Conservation (phyloP, 2,329 filamentous ascomycete species). For the Epichloe glyceriae region DNA sequence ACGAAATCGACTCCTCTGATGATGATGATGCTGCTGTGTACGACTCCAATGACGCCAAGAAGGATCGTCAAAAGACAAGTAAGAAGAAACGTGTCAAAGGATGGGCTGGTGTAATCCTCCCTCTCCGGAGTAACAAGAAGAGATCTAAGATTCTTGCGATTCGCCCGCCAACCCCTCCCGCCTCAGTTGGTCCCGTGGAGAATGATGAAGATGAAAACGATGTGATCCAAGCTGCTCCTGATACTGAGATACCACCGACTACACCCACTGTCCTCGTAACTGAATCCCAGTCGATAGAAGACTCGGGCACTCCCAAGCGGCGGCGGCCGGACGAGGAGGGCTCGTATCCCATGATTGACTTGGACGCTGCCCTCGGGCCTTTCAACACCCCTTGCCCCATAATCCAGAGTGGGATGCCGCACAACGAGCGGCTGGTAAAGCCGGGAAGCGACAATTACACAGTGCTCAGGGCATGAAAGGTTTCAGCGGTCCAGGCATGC, state of each 20-base stretch:
- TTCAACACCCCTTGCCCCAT: conserved; percentile 67
- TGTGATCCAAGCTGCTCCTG: conserved; percentile 10
- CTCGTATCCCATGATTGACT: conserved; percentile 73
- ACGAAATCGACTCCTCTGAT: conserved; percentile 18
- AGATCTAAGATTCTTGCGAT: conserved; percentile 25
- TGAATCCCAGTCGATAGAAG: conserved; percentile 21
- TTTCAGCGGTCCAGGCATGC: conserved; percentile 55
- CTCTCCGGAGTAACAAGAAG: conserved; percentile 38
- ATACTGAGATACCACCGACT: conserved; percentile 12
- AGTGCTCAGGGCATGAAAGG: conserved; percentile 61
- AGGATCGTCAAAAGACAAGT: conserved; percentile 21
- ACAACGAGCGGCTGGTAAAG: conserved; percentile 41
- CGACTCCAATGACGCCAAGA: conserved; percentile 14
- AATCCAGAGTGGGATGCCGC: conserved; percentile 56
- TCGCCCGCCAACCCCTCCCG: conserved; percentile 35
- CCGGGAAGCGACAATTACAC: conserved; percentile 54
- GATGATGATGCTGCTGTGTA: conserved; percentile 11
- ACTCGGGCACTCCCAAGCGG: conserved; percentile 11
- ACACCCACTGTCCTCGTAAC: conserved; percentile 30
- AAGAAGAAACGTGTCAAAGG: conserved; percentile 60
- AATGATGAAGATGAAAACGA: conserved; percentile 18
- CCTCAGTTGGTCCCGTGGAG: conserved; percentile 17
- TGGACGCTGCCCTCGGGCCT: conserved; percentile 84
- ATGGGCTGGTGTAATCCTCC: conserved; percentile 56
- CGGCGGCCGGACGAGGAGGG: conserved; percentile 45